phyloP scores from a whole-genome alignment of 1,284 basidiomycete species.

The Fomes fomentarius region DNA sequence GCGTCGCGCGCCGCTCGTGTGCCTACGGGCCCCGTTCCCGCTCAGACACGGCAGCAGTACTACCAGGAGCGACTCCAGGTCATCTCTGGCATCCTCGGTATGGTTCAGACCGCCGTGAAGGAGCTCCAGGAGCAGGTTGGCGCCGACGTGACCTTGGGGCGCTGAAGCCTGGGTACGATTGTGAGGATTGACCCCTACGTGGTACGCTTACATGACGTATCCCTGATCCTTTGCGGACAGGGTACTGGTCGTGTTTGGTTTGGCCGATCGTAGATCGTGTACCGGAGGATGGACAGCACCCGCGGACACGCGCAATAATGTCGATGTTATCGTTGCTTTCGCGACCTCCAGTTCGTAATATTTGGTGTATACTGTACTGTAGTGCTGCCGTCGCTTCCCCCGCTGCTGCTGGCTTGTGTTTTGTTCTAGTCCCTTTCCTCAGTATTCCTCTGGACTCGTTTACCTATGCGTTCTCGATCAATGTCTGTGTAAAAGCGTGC shows the following conservation, averaged over 20 bases:
- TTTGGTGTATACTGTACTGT: constrained; percentile 28
- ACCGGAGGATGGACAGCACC: background rate
- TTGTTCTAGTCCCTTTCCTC: constrained; percentile 10
- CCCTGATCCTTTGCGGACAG: too few relatives aligned
- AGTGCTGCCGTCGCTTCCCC: constrained; percentile 15
- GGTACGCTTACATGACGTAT: background rate
- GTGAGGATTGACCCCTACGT: background rate
- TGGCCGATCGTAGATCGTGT: background rate
- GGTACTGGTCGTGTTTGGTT: too few relatives aligned
- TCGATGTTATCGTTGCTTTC: constrained; percentile 28
- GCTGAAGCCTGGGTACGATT: constrained; percentile 2
- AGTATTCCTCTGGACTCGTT: constrained; percentile 2
- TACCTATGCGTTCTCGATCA: background rate
- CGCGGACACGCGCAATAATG: constrained; percentile 16
- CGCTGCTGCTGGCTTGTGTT: constrained; percentile 14
- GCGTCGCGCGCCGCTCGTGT: constrained; percentile 22
- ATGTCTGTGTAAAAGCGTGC: constrained; percentile 8
- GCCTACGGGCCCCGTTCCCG: constrained; percentile 10
- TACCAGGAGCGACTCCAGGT: constrained; percentile 24
- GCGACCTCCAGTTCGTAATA: constrained; percentile 18
- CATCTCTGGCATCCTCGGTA: constrained; percentile 24
- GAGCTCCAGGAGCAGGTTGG: constrained; percentile 25
- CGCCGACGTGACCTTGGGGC: constrained; percentile 14
- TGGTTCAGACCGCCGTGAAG: constrained; percentile 26
- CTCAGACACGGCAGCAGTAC: constrained; percentile 17